These are phyloP conservation scores for Emergomyces pasteurianus DNA, from an alignment of 2,329 filamentous ascomycete species.

Conservation along the genomic window DNA sequence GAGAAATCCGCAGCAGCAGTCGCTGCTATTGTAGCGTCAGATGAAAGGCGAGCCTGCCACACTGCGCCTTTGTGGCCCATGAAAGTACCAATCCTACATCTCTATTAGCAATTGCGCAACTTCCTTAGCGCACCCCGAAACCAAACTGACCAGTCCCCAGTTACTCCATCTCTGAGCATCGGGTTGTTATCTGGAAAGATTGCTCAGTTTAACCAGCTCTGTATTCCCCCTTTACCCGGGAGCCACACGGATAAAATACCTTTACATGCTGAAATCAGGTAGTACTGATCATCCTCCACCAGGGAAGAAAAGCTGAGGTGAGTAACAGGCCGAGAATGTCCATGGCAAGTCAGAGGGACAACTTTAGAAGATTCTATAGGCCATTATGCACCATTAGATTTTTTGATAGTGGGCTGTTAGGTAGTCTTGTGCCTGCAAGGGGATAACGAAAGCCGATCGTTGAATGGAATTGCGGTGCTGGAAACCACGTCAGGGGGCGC, in stretches of 20 bases:
- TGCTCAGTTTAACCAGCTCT: conserved; percentile 2
- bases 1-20: conserved; percentile 95
- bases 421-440: not conserved
- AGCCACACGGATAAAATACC: conserved; percentile 35
- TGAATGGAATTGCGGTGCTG: not conserved
- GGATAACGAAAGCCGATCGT: not conserved
- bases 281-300: conserved; percentile 73
- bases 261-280: conserved; percentile 88
- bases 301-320: conserved; percentile 82
- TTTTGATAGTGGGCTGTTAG: not conserved
- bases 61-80: conserved; percentile 97
- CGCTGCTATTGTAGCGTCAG: conserved; percentile 75
- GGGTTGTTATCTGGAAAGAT: conserved; percentile 71
- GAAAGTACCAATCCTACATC: conserved; percentile 75
- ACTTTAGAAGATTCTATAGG: conserved; percentile 11
- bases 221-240: not conserved
- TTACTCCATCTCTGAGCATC: conserved; percentile 93
- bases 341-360: conserved; percentile 86
- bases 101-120: conserved; percentile 1
- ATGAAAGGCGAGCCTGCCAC: conserved; percentile 86
- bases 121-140: not conserved
- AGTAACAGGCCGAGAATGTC: conserved; percentile 82
- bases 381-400: conserved; percentile 1
- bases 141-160: conserved; percentile 66
- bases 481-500: not conserved